Conservation (phyloP, 2,329 filamentous ascomycete genomes). For the Plenodomus tracheiphilus region DNA sequence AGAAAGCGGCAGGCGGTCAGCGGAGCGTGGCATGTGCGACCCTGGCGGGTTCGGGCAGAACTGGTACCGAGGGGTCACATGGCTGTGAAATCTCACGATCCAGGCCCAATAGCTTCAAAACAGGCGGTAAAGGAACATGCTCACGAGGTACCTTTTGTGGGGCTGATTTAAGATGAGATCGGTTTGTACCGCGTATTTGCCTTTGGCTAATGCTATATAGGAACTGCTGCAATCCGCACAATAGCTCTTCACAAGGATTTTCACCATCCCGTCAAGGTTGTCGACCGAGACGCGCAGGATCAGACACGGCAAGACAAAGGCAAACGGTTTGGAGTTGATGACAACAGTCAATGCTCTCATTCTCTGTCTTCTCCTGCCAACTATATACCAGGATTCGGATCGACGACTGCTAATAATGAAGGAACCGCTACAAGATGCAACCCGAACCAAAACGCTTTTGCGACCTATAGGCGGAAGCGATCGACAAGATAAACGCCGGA, state of each 20-base stretch:
- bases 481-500: constrained; percentile 26
- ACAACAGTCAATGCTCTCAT: constrained; percentile 20
- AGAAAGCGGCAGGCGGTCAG: constrained; percentile 31
- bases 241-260: background rate
- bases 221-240: constrained; percentile 2
- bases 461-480: constrained; percentile 27
- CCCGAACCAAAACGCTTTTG: constrained; percentile 36
- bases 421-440: constrained; percentile 38
- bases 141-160: constrained; percentile 21
- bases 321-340: constrained; percentile 12
- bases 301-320: constrained; percentile 10
- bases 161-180: constrained; percentile 1
- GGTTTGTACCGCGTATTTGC: constrained; percentile 25
- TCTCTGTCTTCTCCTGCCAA: constrained; percentile 21
- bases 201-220: constrained; percentile 19
- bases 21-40: constrained; percentile 12
- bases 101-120: constrained; percentile 29
- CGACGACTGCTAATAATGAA: constrained; percentile 24
- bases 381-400: constrained; percentile 29
- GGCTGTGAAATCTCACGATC: constrained; percentile 31
- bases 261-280: too few species aligned
- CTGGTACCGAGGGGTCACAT: constrained; percentile 23
- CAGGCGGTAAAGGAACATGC: constrained; percentile 14
- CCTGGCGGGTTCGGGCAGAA: constrained; percentile 12
- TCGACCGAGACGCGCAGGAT: too few species aligned